Base-by-base conservation (phyloP, 192 early-diverging fungal species). In the Kickxella alabastrina region DNA sequence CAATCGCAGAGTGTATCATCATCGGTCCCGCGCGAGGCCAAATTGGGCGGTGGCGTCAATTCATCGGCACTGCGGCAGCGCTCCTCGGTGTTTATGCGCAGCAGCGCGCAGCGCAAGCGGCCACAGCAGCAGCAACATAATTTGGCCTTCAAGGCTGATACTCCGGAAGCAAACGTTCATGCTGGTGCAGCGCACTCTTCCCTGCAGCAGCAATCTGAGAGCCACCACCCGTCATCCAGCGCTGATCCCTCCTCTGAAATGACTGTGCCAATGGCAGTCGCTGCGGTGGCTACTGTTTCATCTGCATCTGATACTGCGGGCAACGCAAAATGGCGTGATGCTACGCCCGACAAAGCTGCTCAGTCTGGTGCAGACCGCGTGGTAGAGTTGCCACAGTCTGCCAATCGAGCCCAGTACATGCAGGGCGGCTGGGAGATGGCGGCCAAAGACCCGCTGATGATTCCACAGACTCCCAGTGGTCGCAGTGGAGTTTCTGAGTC, bases 11-110 rank as follows among this genome's bases (percentile, higher is more conserved):
- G 15, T 8, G 24, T 52, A 24, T 71, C 68, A 23, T 64, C 57
- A 26, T 71, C 68, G 2, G 52, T 56, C 10, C 68, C 68, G 3
- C 57, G 49, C 29, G 68, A 71, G 15, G 47, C 37, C 9, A 54
- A 43, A 29, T 22, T 71, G 15, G 40, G 45, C 8, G 28, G 56
- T 5, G 24, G 8, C 10, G 17, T 19, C 14, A 46, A 31, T 28
- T 12, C 6, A 12, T 12, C 31, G 31, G 6, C 6, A 32, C 31
- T 8, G 6, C 31, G 12, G 31, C 58, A 42, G 37, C 65, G 65
- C 43, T 37, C 65, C 1, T 68, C 65, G 10, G 37, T 61, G 1
- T 68, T 61, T 52, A 18, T 53, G 43, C 65, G 65, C 15, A 41
- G 23, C 29, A 43, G n/a, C 48, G 21, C 48, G n/a, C 57, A 59